phyloP scores from a whole-genome alignment of 106 monocot genomes.

The Chionographis japonica region DNA sequence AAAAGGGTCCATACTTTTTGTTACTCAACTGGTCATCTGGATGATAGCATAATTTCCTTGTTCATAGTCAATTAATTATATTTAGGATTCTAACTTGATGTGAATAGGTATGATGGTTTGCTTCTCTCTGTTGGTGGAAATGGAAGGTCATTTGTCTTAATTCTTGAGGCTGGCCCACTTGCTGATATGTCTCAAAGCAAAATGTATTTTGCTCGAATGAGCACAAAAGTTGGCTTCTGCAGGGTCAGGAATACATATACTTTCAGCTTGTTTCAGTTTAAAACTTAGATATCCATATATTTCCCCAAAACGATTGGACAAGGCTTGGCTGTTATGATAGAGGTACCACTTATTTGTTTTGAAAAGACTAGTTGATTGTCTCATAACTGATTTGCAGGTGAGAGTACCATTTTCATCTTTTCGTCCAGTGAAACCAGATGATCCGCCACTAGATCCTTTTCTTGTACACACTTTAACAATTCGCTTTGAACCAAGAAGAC shows the following conservation, averaged over 20 bases:
- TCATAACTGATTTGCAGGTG: constrained; percentile 43
- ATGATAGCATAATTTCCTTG: neutral
- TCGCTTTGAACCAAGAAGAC: constrained; percentile 93
- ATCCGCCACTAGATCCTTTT: constrained; percentile 95
- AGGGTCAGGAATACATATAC: constrained; percentile 51
- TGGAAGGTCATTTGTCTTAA: constrained; percentile 88
- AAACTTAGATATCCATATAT: neutral
- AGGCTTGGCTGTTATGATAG: too few relatives aligned
- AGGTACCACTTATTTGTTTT: neutral
- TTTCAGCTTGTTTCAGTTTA: neutral
- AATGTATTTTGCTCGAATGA: constrained; percentile 89
- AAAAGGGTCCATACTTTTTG: neutral
- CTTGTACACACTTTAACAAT: constrained; percentile 92
- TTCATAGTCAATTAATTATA: neutral
- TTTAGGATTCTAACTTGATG: neutral
- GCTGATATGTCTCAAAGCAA: constrained; percentile 89
- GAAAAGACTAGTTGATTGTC: neutral
- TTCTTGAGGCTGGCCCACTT: constrained; percentile 90
- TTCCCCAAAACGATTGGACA: neutral
- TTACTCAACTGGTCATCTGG: neutral
- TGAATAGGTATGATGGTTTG: constrained; percentile 76
- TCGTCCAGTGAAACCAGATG: constrained; percentile 92
- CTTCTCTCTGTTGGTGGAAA: constrained; percentile 94
- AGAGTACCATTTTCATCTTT: constrained; percentile 97
- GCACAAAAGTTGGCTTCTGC: constrained; percentile 90